phyloP scores from a whole-genome alignment of 495 filamentous ascomycete species.

The Tuber borchii region DNA sequence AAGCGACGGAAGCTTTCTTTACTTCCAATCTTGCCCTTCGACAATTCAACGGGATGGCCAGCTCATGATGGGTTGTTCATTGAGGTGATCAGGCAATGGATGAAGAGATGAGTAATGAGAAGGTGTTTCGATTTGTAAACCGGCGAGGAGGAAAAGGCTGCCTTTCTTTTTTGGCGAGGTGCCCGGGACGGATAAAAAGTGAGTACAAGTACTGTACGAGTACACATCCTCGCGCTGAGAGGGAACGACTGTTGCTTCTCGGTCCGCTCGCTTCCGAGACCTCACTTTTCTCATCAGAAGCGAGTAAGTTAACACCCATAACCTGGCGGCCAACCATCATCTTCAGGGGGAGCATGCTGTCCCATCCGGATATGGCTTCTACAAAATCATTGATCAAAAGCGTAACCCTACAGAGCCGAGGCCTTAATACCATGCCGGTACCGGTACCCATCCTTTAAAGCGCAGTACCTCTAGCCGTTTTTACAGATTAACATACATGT shows the following conservation, averaged over 20 bases:
- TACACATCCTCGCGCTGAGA: neutral
- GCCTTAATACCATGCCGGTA: neutral
- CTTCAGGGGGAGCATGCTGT: neutral
- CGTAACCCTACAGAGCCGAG: neutral
- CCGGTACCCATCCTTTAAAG: neutral
- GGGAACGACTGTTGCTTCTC: neutral
- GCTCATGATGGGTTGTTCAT: neutral
- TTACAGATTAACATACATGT: neutral
- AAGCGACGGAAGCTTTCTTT: neutral
- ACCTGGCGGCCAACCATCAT: neutral
- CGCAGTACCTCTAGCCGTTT: neutral
- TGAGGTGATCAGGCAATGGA: neutral
- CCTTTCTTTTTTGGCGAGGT: neutral
- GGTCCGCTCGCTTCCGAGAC: conserved; percentile 1
- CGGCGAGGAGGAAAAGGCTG: neutral
- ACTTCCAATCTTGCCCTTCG: neutral
- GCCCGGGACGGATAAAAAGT: neutral
- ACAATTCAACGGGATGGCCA: neutral
- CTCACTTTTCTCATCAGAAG: neutral
- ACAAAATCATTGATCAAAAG: neutral
- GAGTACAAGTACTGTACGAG: neutral
- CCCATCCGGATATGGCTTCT: neutral
- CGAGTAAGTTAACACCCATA: conserved; percentile 1
- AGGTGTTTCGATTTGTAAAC: neutral
- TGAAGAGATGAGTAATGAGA: neutral